Percentiles rank a stretch among this genome's conserved stretches.
Conservation (phyloP, 2,329 filamentous ascomycete genomes). For the Tolypocladium inflatum region DNA sequence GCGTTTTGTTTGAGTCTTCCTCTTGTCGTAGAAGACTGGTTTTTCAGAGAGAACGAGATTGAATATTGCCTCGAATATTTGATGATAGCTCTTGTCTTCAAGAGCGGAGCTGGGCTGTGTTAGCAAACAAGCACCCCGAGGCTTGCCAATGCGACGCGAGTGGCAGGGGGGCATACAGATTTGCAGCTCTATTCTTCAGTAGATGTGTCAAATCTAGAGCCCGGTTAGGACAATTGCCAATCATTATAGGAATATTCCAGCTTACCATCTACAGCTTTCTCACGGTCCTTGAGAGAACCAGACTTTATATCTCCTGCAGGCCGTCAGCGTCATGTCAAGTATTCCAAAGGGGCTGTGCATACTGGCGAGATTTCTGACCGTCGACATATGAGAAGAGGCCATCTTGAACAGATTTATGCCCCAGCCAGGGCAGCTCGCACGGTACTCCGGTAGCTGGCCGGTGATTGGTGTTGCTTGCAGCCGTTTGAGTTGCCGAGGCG, state of each 20-base stretch:
- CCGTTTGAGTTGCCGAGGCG: neutral
- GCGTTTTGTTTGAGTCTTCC: conserved; percentile 34
- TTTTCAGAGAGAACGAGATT: conserved; percentile 59
- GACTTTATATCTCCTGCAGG: conserved; percentile 23
- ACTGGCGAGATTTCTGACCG: conserved; percentile 26
- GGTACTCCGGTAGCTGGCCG: neutral
- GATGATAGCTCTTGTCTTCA: conserved; percentile 69
- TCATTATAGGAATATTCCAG: neutral
- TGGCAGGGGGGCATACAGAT: conserved; percentile 20
- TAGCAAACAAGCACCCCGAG: neutral
- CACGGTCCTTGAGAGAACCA: conserved; percentile 25
- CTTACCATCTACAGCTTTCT: conserved; percentile 31
- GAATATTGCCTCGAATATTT: conserved; percentile 75
- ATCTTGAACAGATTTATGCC: conserved; percentile 8
- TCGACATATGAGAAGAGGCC: conserved; percentile 21
- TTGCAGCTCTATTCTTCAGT: conserved; percentile 26
- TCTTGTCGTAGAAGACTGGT: conserved; percentile 46
- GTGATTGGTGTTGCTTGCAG: too few species aligned
- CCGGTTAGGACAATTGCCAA: neutral
- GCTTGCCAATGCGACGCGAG: neutral
- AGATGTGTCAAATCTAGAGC: conserved; percentile 25
- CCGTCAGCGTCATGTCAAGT: conserved; percentile 3
- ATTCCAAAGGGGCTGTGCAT: neutral
- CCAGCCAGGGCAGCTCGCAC: too few species aligned
- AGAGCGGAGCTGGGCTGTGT: conserved; percentile 30